Conservation (phyloP, 257 asterid genomes). For the Nicotiana otophora region DNA sequence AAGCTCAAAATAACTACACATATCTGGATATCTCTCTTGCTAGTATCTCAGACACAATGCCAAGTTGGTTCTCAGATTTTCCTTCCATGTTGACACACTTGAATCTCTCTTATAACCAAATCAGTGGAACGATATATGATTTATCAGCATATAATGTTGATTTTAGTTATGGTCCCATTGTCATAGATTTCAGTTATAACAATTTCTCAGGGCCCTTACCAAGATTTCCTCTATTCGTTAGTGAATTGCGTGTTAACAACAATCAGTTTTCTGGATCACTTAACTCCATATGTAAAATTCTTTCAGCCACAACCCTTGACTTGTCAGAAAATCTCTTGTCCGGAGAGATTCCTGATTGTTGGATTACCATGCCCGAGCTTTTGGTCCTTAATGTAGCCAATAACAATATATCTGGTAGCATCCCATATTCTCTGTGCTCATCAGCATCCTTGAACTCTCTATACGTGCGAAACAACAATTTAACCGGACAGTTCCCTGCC, state of each 20-base stretch:
- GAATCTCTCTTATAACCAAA: constrained; percentile 27
- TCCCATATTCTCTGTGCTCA: neutral
- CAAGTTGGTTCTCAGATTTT: constrained; percentile 32
- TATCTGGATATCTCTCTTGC: constrained; percentile 23
- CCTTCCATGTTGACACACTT: neutral
- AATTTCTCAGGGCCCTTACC: constrained; percentile 27
- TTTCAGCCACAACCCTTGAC: neutral
- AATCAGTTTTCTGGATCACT: constrained; percentile 26
- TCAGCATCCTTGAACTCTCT: neutral
- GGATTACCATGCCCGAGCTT: neutral
- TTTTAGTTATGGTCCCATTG: neutral
- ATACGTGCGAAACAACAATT: constrained; percentile 18
- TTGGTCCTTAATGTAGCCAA: neutral
- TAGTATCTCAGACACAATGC: constrained; percentile 21
- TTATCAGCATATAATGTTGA: neutral
- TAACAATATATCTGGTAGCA: neutral
- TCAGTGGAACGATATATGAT: constrained; percentile 24
- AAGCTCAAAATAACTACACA: constrained; percentile 10
- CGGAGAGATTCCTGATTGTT: constrained; percentile 4
- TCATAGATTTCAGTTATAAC: constrained; percentile 19
- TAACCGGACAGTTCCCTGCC: constrained; percentile 23
- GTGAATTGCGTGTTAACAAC: constrained; percentile 8
- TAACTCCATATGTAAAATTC: constrained; percentile 13
- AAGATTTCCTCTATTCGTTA: neutral
- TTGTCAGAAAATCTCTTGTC: neutral